These are phyloP conservation scores for Asparagopsis taxiformis DNA, from an alignment of 31 red algal genomes.

Conservation along the genomic window DNA sequence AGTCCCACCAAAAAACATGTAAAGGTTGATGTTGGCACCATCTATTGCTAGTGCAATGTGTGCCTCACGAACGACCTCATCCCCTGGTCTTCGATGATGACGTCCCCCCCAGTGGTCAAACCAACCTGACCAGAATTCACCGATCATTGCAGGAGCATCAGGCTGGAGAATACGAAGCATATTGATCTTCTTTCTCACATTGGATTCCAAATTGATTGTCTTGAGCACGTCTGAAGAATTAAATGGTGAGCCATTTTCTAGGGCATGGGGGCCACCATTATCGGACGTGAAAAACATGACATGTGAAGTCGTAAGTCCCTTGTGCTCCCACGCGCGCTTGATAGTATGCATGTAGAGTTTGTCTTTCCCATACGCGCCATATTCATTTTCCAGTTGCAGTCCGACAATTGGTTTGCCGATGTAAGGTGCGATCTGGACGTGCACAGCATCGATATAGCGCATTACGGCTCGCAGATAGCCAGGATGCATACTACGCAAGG, in stretches of 20 bases:
- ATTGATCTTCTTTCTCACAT: conserved; percentile 18
- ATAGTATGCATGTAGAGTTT: conserved; percentile 43
- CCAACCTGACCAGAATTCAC: conserved; percentile 93
- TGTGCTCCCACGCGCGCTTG: conserved; percentile 18
- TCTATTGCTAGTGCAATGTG: conserved; percentile 33
- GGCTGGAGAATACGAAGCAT: conserved; percentile 46
- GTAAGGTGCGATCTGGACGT: conserved; percentile 37
- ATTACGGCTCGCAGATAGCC: conserved; percentile 50
- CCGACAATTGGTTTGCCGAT: conserved; percentile 78
- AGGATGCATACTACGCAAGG: conserved; percentile 65
- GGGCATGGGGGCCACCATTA: conserved; percentile 43
- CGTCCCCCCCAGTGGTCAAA: conserved; percentile 76
- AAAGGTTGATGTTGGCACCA: conserved; percentile 78
- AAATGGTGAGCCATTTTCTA: conserved; percentile 31
- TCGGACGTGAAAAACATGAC: conserved; percentile 21
- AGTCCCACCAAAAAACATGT: conserved; percentile 94
- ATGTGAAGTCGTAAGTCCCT: background rate
- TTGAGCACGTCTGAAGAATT: conserved; percentile 48
- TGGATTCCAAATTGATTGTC: conserved; percentile 79
- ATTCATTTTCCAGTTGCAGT: conserved; percentile 93
- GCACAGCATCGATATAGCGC: conserved; percentile 53
- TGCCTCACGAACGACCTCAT: conserved; percentile 52
- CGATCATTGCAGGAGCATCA: conserved; percentile 55
- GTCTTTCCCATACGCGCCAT: conserved; percentile 52
- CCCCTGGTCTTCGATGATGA: conserved; percentile 24